Percentiles rank a stretch among this genome's conserved stretches.
phyloP scores from a whole-genome alignment of 2,329 filamentous ascomycete species.

The Epichloe uncinata region DNA sequence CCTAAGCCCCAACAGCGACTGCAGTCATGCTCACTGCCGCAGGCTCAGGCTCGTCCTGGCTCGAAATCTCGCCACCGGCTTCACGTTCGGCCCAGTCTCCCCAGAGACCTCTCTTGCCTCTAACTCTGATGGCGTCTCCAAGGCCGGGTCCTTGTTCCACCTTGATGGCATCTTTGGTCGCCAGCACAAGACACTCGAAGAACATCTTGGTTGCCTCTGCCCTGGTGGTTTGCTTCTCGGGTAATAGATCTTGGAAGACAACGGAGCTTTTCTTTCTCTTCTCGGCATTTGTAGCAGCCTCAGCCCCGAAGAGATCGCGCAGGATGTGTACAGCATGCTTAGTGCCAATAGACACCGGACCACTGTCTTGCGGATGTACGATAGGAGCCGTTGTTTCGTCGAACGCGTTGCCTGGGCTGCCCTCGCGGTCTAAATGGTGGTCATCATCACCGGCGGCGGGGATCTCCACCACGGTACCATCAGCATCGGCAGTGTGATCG shows the following conservation, averaged over 20 bases:
- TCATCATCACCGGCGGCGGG: slow-evolving; percentile 36
- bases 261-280: slow-evolving; percentile 66
- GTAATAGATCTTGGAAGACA: slow-evolving; percentile 83
- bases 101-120: slow-evolving; percentile 92
- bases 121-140: slow-evolving; percentile 68
- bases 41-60: slow-evolving; percentile 31
- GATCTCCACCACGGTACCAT: slow-evolving; percentile 53
- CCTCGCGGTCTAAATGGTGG: slow-evolving; percentile 29
- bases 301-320: slow-evolving; percentile 70
- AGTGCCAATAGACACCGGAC: slow-evolving; percentile 78
- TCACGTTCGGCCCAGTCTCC: slow-evolving; percentile 84
- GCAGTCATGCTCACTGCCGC: slow-evolving; percentile 18
- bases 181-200: slow-evolving; percentile 89
- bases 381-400: slow-evolving; percentile 67
- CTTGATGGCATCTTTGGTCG: slow-evolving; percentile 96
- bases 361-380: slow-evolving; percentile 70
- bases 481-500: slow-evolving; percentile 39
- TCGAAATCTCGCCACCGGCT: slow-evolving; percentile 48
- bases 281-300: slow-evolving; percentile 53
- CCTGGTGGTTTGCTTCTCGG: slow-evolving; percentile 66
- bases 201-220: slow-evolving; percentile 99
- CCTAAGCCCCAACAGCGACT: slow-evolving; percentile 26
- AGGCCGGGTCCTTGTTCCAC: slow-evolving; percentile 74
- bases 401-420: slow-evolving; percentile 46
- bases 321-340: slow-evolving; percentile 93